These are phyloP conservation scores for Penicillium paxilli DNA, from an alignment of 495 filamentous ascomycete species.

Conservation along the genomic window DNA sequence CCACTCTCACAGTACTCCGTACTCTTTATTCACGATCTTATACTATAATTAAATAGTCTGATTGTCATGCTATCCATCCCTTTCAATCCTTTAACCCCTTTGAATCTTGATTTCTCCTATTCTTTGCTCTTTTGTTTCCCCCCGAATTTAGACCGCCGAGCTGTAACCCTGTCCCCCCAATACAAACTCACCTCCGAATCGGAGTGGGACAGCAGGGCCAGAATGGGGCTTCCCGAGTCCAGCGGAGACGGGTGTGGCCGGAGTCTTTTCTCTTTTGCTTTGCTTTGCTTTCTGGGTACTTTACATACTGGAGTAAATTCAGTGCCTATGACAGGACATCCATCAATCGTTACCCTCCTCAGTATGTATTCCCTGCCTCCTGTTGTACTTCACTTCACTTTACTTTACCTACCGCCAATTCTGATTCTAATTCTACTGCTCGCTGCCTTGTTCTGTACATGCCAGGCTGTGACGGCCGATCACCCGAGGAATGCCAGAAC, in stretches of 20 bases:
- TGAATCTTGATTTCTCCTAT: not conserved
- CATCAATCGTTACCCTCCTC: too few relatives aligned
- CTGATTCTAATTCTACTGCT: not conserved
- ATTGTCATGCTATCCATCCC: slow-evolving; percentile 1
- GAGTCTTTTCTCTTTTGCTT: not conserved
- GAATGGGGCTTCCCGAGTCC: slow-evolving; percentile 23
- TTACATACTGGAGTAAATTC: too few relatives aligned
- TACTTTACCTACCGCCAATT: not conserved
- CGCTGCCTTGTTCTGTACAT: not conserved
- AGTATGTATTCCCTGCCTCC: too few relatives aligned
- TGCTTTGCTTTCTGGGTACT: too few relatives aligned
- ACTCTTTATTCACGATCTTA: not conserved
- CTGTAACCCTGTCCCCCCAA: not conserved
- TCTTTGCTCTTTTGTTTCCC: not conserved
- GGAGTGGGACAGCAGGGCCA: not conserved
- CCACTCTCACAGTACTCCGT: not conserved
- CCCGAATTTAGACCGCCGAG: not conserved
- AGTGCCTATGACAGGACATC: too few relatives aligned
- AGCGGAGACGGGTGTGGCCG: slow-evolving; percentile 12
- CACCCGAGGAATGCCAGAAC: slow-evolving; percentile 4
- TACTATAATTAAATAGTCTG: too few relatives aligned
- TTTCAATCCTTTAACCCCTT: not conserved
- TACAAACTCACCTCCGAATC: slow-evolving; percentile 5
- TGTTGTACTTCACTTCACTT: not conserved
- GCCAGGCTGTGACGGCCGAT: slow-evolving; percentile 8